These are phyloP conservation scores for Eragrostis nindensis DNA, from an alignment of 176 grass and related monocot genomes.

Conservation along the genomic window DNA sequence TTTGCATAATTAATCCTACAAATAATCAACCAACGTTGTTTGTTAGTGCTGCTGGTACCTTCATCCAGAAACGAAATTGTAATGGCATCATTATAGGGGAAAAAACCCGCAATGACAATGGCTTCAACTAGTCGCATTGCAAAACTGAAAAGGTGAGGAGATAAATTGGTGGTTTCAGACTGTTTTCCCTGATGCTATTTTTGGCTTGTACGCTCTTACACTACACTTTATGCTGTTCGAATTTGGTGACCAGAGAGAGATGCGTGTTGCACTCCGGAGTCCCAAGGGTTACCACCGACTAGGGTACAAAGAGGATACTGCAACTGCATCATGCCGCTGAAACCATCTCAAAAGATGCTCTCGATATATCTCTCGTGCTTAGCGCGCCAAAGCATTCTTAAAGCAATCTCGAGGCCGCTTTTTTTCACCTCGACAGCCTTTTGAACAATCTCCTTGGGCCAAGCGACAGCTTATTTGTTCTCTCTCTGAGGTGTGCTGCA, in stretches of 20 bases:
- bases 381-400: slow-evolving; percentile 44
- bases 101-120: no score
- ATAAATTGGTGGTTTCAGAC: no score
- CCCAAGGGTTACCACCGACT: not conserved
- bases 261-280: not conserved
- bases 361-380: slow-evolving; percentile 48
- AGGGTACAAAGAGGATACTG: slow-evolving; percentile 50
- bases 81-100: no score
- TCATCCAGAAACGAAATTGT: not conserved
- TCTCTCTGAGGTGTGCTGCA: not conserved
- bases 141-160: no score
- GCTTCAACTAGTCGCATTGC: no score
- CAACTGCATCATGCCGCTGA: slow-evolving; percentile 27
- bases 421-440: slow-evolving; percentile 39
- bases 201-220: not conserved
- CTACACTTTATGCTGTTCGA: not conserved
- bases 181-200: not conserved
- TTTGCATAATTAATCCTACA: no score
- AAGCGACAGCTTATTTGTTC: slow-evolving; percentile 2
- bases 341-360: slow-evolving; percentile 57
- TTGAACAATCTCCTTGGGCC: slow-evolving; percentile 36
- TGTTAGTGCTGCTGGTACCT: not conserved
- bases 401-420: slow-evolving; percentile 54
- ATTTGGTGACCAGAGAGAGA: no score
- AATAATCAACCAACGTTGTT: not conserved